Conservation (phyloP, 2,329 filamentous ascomycete genomes). For the Fusarium mexicanum region DNA sequence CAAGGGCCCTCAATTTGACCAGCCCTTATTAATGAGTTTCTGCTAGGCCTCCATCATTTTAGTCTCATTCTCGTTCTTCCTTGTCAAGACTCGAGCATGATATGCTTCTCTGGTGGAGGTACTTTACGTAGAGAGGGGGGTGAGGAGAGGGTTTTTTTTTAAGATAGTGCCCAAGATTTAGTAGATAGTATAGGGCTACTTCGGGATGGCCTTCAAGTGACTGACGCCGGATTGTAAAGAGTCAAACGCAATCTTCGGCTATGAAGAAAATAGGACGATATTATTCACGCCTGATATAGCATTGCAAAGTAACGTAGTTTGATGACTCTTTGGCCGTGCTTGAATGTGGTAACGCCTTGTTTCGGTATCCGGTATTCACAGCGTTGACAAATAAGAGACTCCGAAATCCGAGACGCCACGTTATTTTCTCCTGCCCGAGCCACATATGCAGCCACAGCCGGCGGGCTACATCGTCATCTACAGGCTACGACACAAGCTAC, state of each 20-base stretch:
- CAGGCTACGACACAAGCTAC: not conserved
- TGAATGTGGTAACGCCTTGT: conserved; percentile 12
- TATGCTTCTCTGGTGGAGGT: conserved; percentile 18
- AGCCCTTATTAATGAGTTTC: not conserved
- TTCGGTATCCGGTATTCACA: not conserved
- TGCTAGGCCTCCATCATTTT: conserved; percentile 30
- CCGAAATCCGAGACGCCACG: conserved; percentile 16
- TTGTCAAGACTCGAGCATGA: conserved; percentile 32
- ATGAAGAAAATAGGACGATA: not conserved
- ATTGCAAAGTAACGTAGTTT: not conserved
- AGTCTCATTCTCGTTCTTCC: not conserved
- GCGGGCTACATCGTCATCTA: conserved; percentile 14
- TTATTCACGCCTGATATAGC: conserved; percentile 2
- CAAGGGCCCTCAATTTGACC: not conserved
- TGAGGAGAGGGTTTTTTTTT: conserved; percentile 28
- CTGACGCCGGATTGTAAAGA: not conserved
- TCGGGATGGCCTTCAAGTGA: not conserved
- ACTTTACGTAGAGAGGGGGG: conserved; percentile 29
- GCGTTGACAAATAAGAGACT: conserved; percentile 15
- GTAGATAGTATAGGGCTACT: conserved; percentile 14
- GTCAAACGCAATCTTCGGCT: not conserved
- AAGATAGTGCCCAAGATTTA: conserved; percentile 6
- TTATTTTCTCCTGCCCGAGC: not conserved
- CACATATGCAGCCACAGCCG: conserved; percentile 16
- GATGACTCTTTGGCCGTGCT: conserved; percentile 36